Percentiles rank a stretch among this genome's conserved stretches.
phyloP scores from a whole-genome alignment of 2,329 filamentous ascomycete species.

The Metarhizium humberi region DNA sequence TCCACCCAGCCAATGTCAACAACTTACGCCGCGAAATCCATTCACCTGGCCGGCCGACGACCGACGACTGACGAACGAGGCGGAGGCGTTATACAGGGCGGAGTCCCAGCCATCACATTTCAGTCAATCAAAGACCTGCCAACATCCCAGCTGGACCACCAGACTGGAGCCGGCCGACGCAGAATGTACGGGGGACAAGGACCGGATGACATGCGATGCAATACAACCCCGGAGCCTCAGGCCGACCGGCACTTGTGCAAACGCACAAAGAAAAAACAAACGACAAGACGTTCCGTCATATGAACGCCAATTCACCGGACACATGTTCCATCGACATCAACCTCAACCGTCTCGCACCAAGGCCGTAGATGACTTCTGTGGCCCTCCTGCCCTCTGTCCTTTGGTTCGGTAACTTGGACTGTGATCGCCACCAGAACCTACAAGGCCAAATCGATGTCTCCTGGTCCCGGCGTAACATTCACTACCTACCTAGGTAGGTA shows the following conservation, averaged over 20 bases:
- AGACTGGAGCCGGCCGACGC: neutral
- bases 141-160: neutral
- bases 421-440: no score
- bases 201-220: neutral
- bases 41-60: neutral
- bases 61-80: neutral
- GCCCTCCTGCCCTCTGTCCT: no score
- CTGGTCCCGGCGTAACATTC: no score
- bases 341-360: neutral
- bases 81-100: neutral
- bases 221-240: neutral
- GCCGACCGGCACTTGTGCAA: neutral
- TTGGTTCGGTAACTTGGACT: no score
- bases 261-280: neutral
- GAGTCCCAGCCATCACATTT: neutral
- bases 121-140: neutral
- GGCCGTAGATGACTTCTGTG: no score
- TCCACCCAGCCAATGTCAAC: neutral
- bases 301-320: no score
- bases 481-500: no score
- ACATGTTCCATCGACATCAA: neutral
- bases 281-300: neutral
- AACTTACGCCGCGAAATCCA: neutral
- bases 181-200: neutral
- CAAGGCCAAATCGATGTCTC: no score